phyloP scores from a whole-genome alignment of 2,329 filamentous ascomycete species.

The Aschersonia sp. region DNA sequence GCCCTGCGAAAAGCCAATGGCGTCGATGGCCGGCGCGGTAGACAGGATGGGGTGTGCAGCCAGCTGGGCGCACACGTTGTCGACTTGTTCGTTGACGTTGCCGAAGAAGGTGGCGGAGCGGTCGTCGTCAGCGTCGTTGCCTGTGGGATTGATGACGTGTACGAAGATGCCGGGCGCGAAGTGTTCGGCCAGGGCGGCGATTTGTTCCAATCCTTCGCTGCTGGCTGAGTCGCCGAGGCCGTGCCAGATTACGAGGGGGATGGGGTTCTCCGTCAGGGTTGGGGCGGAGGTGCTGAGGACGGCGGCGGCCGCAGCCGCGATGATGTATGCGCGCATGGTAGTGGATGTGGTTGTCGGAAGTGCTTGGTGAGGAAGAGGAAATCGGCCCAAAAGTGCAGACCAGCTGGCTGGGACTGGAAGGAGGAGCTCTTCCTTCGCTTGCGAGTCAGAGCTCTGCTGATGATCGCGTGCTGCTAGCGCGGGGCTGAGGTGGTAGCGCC shows the following conservation, averaged over 20 bases:
- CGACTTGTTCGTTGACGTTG: constrained; percentile 70
- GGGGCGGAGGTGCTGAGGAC: neutral
- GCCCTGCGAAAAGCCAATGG: constrained; percentile 88
- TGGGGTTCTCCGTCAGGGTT: constrained; percentile 41
- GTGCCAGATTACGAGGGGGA: constrained; percentile 93
- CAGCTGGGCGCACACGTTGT: constrained; percentile 63
- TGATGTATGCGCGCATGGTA: neutral
- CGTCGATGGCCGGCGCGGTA: constrained; percentile 73
- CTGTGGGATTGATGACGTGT: constrained; percentile 4
- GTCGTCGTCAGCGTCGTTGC: constrained; percentile 43
- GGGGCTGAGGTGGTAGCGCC: no score
- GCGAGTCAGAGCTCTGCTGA: no score
- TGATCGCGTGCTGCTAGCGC: no score
- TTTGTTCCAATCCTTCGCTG: constrained; percentile 62
- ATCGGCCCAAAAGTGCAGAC: no score
- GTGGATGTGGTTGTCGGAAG: no score
- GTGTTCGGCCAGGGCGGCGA: constrained; percentile 65
- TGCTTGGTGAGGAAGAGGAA: neutral
- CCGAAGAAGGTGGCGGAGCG: constrained; percentile 79
- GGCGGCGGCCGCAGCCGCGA: neutral
- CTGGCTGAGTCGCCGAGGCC: constrained; percentile 63
- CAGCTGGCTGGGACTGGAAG: no score
- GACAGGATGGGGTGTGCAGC: constrained; percentile 64
- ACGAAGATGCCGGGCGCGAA: constrained; percentile 54
- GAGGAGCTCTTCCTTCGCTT: no score